Percentiles rank a stretch among this genome's conserved stretches.
These are phyloP conservation scores for Pyrenophora seminiperda DNA, from an alignment of 2,329 filamentous ascomycete genomes.

Conservation along the genomic window DNA sequence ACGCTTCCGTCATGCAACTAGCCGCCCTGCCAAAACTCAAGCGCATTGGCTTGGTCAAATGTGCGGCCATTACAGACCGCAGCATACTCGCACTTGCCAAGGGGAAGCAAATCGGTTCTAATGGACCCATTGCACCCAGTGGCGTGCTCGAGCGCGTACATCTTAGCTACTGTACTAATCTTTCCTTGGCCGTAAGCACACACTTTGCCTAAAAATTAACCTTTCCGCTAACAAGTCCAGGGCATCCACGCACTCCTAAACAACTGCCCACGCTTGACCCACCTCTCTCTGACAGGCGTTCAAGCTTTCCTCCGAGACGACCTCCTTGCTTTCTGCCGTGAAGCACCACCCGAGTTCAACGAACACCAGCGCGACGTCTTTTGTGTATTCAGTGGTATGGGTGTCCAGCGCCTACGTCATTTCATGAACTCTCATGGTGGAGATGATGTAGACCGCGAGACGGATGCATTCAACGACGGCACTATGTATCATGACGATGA, in stretches of 20 bases:
- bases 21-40: conserved; percentile 90
- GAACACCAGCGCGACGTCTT: conserved; percentile 94
- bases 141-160: conserved; percentile 90
- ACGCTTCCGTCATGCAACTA: conserved; percentile 81
- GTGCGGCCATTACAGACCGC: conserved; percentile 83
- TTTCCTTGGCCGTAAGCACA: conserved; percentile 74
- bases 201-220: neutral
- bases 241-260: conserved; percentile 90
- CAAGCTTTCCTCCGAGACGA: conserved; percentile 87
- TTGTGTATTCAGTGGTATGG: conserved; percentile 92
- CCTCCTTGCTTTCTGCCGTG: conserved; percentile 81
- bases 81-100: conserved; percentile 85
- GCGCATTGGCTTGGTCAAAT: conserved; percentile 94
- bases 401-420: conserved; percentile 76
- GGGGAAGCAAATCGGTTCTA: conserved; percentile 61
- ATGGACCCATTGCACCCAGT: conserved; percentile 65
- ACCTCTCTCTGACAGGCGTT: conserved; percentile 92
- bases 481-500: conserved; percentile 42
- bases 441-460: conserved; percentile 22
- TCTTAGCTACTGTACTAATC: conserved; percentile 87
- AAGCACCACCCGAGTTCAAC: conserved; percentile 90
- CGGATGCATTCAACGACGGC: conserved; percentile 29
- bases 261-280: conserved; percentile 87
- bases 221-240: conserved; percentile 53
- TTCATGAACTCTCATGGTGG: conserved; percentile 67